Evolutionary conservation across 495 filamentous ascomycete species (phyloP).

Genomic region (Trichoderma gamsii): DNA sequence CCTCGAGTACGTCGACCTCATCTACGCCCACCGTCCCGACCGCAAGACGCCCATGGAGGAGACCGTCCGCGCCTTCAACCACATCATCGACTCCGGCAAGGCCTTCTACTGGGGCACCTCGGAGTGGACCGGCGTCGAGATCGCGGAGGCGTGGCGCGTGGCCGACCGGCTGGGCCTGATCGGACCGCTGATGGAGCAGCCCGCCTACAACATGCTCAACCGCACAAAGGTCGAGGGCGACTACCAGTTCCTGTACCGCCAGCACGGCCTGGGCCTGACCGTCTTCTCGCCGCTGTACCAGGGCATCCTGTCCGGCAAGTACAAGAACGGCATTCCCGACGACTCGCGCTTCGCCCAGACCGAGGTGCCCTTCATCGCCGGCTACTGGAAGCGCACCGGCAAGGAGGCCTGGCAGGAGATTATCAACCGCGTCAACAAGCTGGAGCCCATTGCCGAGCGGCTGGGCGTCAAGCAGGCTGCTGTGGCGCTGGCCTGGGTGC

Average conservation of each 20-base stretch:
- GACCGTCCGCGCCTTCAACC: constrained; percentile 77
- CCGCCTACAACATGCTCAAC: constrained; percentile 71
- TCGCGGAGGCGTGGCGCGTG: constrained; percentile 65
- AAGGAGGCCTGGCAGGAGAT: constrained; percentile 42
- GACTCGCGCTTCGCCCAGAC: constrained; percentile 48
- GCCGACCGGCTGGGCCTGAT: constrained; percentile 72
- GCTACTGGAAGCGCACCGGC: constrained; percentile 39
- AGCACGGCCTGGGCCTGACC: constrained; percentile 64
- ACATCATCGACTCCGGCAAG: constrained; percentile 68
- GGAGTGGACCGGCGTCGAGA: constrained; percentile 79
- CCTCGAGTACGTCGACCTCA: constrained; percentile 70
- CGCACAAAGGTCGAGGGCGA: constrained; percentile 73
- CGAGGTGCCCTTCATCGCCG: constrained; percentile 41
- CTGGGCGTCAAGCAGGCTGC: constrained; percentile 59
- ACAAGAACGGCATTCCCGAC: constrained; percentile 60
- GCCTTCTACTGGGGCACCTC: constrained; percentile 90
- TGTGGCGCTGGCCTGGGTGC: constrained; percentile 71
- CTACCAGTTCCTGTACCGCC: constrained; percentile 59
- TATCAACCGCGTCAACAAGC: constrained; percentile 38
- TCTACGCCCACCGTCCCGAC: constrained; percentile 83
- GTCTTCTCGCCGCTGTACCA: constrained; percentile 65
- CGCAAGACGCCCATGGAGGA: constrained; percentile 81
- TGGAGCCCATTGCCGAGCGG: constrained; percentile 60
- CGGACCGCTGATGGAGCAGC: constrained; percentile 78
- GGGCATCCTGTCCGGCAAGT: constrained; percentile 77